Evolutionary conservation across 768 basidiomycete genomes (phyloP).

Genomic region (Xerocomus brunneocitrinus): DNA sequence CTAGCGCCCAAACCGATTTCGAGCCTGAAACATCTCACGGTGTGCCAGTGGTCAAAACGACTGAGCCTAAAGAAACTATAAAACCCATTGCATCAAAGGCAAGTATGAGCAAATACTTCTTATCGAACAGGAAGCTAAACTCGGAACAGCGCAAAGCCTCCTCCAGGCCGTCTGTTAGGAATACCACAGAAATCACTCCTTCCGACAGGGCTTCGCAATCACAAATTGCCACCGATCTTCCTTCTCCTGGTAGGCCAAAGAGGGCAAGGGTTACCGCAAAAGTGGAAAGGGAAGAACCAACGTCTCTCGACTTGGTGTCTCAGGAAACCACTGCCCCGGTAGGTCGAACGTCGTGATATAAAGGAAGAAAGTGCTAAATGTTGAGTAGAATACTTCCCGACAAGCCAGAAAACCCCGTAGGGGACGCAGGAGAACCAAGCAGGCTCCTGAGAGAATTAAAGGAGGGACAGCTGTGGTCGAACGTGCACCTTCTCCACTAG

Average conservation of each 20-base stretch:
- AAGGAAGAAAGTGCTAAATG: slow-evolving; percentile 1
- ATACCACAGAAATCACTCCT: slow-evolving; percentile 12
- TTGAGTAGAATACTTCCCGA: slow-evolving; percentile 8
- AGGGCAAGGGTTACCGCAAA: slow-evolving; percentile 28
- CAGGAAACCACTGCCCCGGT: slow-evolving; percentile 12
- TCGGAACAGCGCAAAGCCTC: slow-evolving; percentile 29
- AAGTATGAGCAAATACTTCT: neutral
- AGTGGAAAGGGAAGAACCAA: slow-evolving; percentile 23
- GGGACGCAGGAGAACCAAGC: slow-evolving; percentile 23
- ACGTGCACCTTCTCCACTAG: slow-evolving; percentile 14
- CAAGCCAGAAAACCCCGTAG: slow-evolving; percentile 16
- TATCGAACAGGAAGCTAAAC: slow-evolving; percentile 1
- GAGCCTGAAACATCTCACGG: slow-evolving; percentile 9
- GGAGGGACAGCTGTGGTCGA: slow-evolving; percentile 6
- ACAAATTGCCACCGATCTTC: slow-evolving; percentile 14
- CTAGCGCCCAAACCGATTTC: slow-evolving; percentile 27
- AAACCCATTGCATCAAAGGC: slow-evolving; percentile 22
- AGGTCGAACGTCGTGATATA: slow-evolving; percentile 4
- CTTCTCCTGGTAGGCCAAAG: slow-evolving; percentile 28
- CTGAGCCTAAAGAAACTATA: slow-evolving; percentile 20
- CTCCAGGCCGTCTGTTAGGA: slow-evolving; percentile 15
- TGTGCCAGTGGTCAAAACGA: slow-evolving; percentile 10
- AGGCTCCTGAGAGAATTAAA: slow-evolving; percentile 15
- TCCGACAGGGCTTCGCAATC: slow-evolving; percentile 9
- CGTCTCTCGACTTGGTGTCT: slow-evolving; percentile 2